A percentile compares a stretch with the other conserved stretches of the same genome.
Evolutionary conservation across 441 rosid species (phyloP).

Genomic region (Iberis amara): DNA sequence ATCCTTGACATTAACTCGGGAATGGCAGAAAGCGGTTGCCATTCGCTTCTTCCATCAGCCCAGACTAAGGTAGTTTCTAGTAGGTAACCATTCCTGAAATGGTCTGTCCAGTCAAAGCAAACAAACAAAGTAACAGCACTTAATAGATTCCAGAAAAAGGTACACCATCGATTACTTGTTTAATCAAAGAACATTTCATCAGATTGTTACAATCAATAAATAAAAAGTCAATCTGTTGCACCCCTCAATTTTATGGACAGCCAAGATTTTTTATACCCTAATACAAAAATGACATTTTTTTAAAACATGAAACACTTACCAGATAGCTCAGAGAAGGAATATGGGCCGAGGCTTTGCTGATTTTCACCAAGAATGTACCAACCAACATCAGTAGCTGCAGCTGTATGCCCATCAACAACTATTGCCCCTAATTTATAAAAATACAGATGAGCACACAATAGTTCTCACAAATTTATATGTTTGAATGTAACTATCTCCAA

Average conservation of each 20-base stretch:
- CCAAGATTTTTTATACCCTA: neutral
- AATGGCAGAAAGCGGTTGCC: slow-evolving; percentile 74
- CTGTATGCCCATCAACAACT: too few relatives aligned
- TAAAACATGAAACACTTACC: slow-evolving; percentile 20
- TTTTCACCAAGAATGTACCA: slow-evolving; percentile 37
- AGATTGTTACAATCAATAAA: too few relatives aligned
- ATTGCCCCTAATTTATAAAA: slow-evolving; percentile 16
- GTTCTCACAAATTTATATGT: neutral
- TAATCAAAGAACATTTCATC: too few relatives aligned
- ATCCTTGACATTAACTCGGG: slow-evolving; percentile 52
- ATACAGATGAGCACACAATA: neutral
- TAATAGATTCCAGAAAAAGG: slow-evolving; percentile 2
- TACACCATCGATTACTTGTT: too few relatives aligned
- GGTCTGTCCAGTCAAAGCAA: slow-evolving; percentile 63
- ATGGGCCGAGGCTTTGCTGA: slow-evolving; percentile 31
- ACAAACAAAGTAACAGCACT: slow-evolving; percentile 43
- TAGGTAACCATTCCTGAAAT: slow-evolving; percentile 63
- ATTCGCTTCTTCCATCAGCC: slow-evolving; percentile 72
- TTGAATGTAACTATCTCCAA: too few relatives aligned
- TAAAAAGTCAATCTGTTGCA: too few relatives aligned
- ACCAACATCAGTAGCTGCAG: slow-evolving; percentile 32
- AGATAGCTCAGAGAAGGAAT: slow-evolving; percentile 30
- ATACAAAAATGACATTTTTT: neutral
- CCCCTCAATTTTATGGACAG: too few relatives aligned
- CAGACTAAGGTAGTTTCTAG: slow-evolving; percentile 63